Conservation (phyloP, 2,329 filamentous ascomycete genomes). For the Tolypocladium nubicola region DNA sequence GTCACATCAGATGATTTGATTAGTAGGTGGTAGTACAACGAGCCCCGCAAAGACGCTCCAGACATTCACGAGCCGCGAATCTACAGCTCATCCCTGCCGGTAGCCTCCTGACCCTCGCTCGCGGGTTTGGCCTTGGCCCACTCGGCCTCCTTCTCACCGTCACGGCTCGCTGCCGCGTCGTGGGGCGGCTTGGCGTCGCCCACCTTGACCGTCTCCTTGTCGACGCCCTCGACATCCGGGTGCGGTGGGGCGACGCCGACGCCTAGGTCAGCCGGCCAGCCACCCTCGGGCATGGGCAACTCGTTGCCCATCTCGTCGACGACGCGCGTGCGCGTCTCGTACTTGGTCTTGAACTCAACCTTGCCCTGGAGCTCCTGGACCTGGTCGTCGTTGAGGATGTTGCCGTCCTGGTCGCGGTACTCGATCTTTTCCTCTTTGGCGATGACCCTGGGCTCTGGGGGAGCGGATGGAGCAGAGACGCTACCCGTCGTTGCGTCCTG, state of each 20-base stretch:
- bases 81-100: constrained; percentile 25
- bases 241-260: constrained; percentile 45
- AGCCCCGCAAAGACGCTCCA: neutral
- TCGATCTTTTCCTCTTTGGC: constrained; percentile 72
- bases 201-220: constrained; percentile 44
- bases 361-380: constrained; percentile 81
- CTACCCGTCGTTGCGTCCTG: constrained; percentile 16
- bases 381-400: constrained; percentile 73
- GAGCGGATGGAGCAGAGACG: constrained; percentile 39
- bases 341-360: constrained; percentile 89
- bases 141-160: constrained; percentile 49
- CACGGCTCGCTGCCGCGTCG: constrained; percentile 36
- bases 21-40: neutral
- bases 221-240: constrained; percentile 49
- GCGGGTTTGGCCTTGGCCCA: constrained; percentile 48
- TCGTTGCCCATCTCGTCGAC: constrained; percentile 74
- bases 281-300: constrained; percentile 38
- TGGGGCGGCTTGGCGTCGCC: constrained; percentile 28
- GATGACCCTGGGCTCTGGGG: constrained; percentile 37
- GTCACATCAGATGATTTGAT: neutral
- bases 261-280: constrained; percentile 22
- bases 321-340: constrained; percentile 85
- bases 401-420: constrained; percentile 73
- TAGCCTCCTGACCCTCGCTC: constrained; percentile 52
- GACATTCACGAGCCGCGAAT: neutral